phyloP scores from a whole-genome alignment of 1,284 basidiomycete species.

The Rhodotorula sp. region DNA sequence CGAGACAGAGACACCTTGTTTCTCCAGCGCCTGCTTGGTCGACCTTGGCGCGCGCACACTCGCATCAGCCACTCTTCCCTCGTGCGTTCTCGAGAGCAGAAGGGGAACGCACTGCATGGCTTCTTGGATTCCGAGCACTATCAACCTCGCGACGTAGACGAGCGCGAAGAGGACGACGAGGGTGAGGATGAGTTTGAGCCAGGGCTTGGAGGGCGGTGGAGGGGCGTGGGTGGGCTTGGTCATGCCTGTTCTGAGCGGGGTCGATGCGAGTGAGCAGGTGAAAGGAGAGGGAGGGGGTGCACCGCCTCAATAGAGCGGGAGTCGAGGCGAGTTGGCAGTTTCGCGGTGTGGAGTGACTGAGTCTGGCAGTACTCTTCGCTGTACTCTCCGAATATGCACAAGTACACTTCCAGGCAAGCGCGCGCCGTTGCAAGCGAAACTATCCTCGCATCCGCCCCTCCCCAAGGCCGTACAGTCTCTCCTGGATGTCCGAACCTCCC shows the following conservation, averaged over 20 bases:
- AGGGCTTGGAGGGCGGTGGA: background rate
- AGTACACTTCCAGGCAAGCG: no score
- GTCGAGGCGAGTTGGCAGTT: background rate
- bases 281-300: background rate
- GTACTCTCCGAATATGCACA: no score
- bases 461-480: no score
- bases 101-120: constrained; percentile 20
- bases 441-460: background rate
- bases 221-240: background rate
- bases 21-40: constrained; percentile 22
- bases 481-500: constrained; percentile 2
- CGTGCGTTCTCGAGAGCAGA: no score
- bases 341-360: no score
- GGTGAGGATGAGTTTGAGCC: constrained; percentile 33
- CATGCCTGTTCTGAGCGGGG: background rate
- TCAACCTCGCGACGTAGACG: constrained; percentile 3
- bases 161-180: constrained; percentile 20
- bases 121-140: constrained; percentile 10
- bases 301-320: background rate
- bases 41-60: background rate
- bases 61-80: background rate
- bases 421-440: background rate
- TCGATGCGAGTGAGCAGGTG: background rate
- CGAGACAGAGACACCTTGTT: constrained; percentile 26
- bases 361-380: no score